phyloP scores from a whole-genome alignment of 768 basidiomycete species.

The Suillus decipiens region DNA sequence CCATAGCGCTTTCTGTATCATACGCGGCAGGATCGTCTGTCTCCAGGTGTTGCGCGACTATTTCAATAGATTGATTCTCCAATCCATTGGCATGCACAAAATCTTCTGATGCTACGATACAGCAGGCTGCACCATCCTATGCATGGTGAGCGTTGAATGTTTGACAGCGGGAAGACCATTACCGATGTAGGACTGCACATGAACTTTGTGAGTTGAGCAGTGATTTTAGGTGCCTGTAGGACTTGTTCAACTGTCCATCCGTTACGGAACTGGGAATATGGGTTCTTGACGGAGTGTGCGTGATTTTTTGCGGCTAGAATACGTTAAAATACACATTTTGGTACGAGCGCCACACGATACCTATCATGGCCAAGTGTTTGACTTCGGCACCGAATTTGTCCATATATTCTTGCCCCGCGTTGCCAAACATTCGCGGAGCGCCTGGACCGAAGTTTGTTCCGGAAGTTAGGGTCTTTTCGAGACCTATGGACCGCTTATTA shows the following conservation, averaged over 20 bases:
- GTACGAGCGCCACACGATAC: slow-evolving; percentile 33
- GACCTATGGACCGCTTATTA: slow-evolving; percentile 41
- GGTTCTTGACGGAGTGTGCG: slow-evolving; percentile 78
- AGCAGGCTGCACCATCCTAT: slow-evolving; percentile 76
- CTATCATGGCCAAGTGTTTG: slow-evolving; percentile 75
- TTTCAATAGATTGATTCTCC: slow-evolving; percentile 87
- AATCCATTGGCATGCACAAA: slow-evolving; percentile 73
- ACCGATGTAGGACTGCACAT: slow-evolving; percentile 90
- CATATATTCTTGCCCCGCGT: slow-evolving; percentile 76
- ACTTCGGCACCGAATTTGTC: slow-evolving; percentile 68
- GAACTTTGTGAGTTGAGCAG: slow-evolving; percentile 72
- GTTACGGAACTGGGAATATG: slow-evolving; percentile 83
- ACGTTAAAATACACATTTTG: slow-evolving; percentile 14
- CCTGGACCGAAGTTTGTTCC: slow-evolving; percentile 70
- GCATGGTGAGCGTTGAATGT: neutral
- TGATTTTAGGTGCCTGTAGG: slow-evolving; percentile 65
- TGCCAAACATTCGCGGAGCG: slow-evolving; percentile 74
- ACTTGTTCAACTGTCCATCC: slow-evolving; percentile 78
- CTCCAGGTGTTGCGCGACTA: slow-evolving; percentile 62
- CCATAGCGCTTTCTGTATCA: slow-evolving; percentile 71
- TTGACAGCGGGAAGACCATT: neutral
- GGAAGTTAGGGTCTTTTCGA: slow-evolving; percentile 44
- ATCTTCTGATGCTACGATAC: slow-evolving; percentile 75
- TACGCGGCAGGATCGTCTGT: slow-evolving; percentile 71
- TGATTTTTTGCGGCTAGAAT: slow-evolving; percentile 74